phyloP scores from a whole-genome alignment of 2,329 filamentous ascomycete genomes.

The Xylariomycetidae sp. region DNA sequence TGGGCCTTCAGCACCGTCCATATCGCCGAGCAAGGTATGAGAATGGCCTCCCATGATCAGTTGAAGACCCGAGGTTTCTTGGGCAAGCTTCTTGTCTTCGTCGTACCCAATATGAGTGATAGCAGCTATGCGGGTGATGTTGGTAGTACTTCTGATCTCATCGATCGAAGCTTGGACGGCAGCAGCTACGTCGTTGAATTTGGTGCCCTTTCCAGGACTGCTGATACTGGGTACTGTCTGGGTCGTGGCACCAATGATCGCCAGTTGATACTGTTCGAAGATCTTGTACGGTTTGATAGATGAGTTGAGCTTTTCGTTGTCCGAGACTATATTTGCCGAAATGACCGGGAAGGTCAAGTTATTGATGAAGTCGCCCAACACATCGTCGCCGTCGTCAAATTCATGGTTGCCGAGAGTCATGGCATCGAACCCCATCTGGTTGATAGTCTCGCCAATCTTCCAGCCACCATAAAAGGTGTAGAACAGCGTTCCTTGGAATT shows the following conservation, averaged over 20 bases:
- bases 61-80: slow-evolving; percentile 56
- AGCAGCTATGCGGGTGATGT: slow-evolving; percentile 58
- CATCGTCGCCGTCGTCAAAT: slow-evolving; percentile 59
- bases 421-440: slow-evolving; percentile 59
- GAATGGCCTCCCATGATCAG: slow-evolving; percentile 49
- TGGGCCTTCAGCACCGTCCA: slow-evolving; percentile 49
- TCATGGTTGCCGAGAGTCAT: slow-evolving; percentile 66
- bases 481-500: slow-evolving; percentile 64
- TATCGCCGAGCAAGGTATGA: slow-evolving; percentile 49
- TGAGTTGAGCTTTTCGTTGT: slow-evolving; percentile 51
- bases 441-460: slow-evolving; percentile 62
- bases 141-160: slow-evolving; percentile 53
- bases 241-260: slow-evolving; percentile 60
- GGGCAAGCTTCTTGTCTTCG: slow-evolving; percentile 54
- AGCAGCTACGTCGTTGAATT: slow-evolving; percentile 50
- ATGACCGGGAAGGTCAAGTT: slow-evolving; percentile 62
- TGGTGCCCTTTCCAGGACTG: slow-evolving; percentile 50
- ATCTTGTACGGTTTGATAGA: slow-evolving; percentile 61
- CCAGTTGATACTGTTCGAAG: slow-evolving; percentile 54
- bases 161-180: slow-evolving; percentile 57
- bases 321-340: slow-evolving; percentile 57
- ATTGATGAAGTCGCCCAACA: slow-evolving; percentile 53
- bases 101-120: slow-evolving; percentile 64
- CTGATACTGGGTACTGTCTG: slow-evolving; percentile 53
- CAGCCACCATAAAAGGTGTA: slow-evolving; percentile 61